Evolutionary conservation across 768 basidiomycete species (phyloP), one percentile per base, ranked within the genome.

Genomic region (Kwoniella bestiolae): DNA sequence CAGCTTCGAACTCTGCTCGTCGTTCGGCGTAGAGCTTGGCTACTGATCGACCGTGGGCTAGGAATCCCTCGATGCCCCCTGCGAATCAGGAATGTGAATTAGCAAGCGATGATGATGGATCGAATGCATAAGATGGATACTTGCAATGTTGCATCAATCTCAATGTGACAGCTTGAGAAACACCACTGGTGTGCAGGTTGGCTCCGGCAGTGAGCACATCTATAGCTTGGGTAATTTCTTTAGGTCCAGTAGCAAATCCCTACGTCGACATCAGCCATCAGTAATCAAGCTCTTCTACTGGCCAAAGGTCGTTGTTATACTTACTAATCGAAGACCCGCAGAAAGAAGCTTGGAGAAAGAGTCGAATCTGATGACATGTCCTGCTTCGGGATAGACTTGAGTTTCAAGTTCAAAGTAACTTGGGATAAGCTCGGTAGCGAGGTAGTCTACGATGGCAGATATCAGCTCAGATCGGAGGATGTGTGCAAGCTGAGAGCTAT

Each of bases 291-390:
- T n/a, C n/a, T 29, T 8, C 18, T 18, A n/a, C 0, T 5, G 9
- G 16, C 28, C 14, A 53, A 44, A 16, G 1, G 52, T 45, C 2
- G 29, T 23, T 0, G 25, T 26, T 44, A n/a, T 31, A 55, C 72
- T 67, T 34, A 68, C 58, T 31, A 78, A 52, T 29, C 77, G 65
- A 70, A 79, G 61, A 63, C 83, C 82, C 21, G 80, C 81, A 46
- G 78, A 78, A 18, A 83, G 84, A 46, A 94, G 83, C 83, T 96
- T 96, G 60, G 90, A 92, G 59, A 95, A 84, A 75, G 90, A 92
- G 77, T 96, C 94, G 78, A 95, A 92, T 44, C 94, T 87, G 21
- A 95, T 72, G 41, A 95, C 92, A 12, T 89, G 86, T 2, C 94
- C 94, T 25, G 86, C 85, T 70, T 87, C 86, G 1, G 79, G 81